These are phyloP conservation scores for Bipolaris gigantea DNA, from an alignment of 2,329 filamentous ascomycete species.

Conservation along the genomic window DNA sequence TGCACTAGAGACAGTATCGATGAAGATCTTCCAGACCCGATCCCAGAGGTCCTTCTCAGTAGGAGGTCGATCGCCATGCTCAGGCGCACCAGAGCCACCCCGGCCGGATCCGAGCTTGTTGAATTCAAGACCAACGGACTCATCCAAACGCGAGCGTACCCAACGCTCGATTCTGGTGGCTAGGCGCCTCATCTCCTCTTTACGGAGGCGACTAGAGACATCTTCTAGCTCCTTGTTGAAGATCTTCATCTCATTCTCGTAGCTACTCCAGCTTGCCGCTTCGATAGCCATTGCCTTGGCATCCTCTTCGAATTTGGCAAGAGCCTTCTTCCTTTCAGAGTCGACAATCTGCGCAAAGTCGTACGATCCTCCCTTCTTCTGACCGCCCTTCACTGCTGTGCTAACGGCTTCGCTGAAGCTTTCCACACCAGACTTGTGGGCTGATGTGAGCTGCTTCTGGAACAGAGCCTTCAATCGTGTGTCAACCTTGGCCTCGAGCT, in stretches of 20 bases:
- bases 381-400: slow-evolving; percentile 83
- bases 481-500: slow-evolving; percentile 86
- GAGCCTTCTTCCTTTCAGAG: slow-evolving; percentile 74
- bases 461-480: slow-evolving; percentile 85
- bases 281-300: slow-evolving; percentile 74
- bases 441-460: slow-evolving; percentile 81
- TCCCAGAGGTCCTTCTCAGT: slow-evolving; percentile 92
- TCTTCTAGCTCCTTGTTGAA: slow-evolving; percentile 92
- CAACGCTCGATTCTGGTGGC: slow-evolving; percentile 90
- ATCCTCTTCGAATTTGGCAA: slow-evolving; percentile 75
- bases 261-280: slow-evolving; percentile 84
- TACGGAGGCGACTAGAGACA: slow-evolving; percentile 79
- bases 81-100: slow-evolving; percentile 78
- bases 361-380: slow-evolving; percentile 87
- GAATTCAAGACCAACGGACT: slow-evolving; percentile 90
- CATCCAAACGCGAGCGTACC: slow-evolving; percentile 84
- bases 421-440: slow-evolving; percentile 83
- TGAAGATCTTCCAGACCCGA: slow-evolving; percentile 87
- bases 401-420: slow-evolving; percentile 87
- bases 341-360: slow-evolving; percentile 95
- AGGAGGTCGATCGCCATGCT: slow-evolving; percentile 69
- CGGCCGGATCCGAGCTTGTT: slow-evolving; percentile 91
- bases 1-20: slow-evolving; percentile 78
- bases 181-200: slow-evolving; percentile 93
- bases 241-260: slow-evolving; percentile 74